Evolutionary conservation across 2,329 filamentous ascomycete species (phyloP).

Genomic region (Alternaria viburni): DNA sequence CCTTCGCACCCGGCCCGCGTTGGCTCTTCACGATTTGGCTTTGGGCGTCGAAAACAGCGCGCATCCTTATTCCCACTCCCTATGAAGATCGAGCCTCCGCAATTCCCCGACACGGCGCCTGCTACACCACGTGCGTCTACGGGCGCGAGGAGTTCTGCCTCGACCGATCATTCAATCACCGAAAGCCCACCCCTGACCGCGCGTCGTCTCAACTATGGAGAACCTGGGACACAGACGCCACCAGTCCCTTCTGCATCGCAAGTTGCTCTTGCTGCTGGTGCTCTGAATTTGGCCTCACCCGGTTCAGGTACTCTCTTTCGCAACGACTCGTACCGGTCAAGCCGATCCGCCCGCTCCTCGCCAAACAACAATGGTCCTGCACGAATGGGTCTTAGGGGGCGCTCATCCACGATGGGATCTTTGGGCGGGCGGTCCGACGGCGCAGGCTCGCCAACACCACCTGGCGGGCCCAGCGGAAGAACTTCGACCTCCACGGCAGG

Average conservation of each 20-base stretch:
- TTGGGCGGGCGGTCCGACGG: conserved; percentile 75
- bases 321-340: conserved; percentile 68
- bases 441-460: conserved; percentile 66
- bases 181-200: conserved; percentile 49
- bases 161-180: conserved; percentile 40
- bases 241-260: conserved; percentile 59
- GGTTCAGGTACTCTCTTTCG: conserved; percentile 58
- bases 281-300: conserved; percentile 55
- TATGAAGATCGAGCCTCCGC: conserved; percentile 65
- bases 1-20: conserved; percentile 63
- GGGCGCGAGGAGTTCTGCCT: conserved; percentile 45
- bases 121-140: conserved; percentile 55
- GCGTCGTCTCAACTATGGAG: conserved; percentile 34
- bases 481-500: conserved; percentile 85
- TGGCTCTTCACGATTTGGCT: conserved; percentile 72
- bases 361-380: conserved; percentile 64
- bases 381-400: conserved; percentile 68
- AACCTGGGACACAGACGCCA: conserved; percentile 40
- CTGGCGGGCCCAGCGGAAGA: conserved; percentile 56
- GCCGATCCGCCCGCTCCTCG: conserved; percentile 68
- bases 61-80: conserved; percentile 88
- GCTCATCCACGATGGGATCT: conserved; percentile 91
- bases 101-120: conserved; percentile 54
- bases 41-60: conserved; percentile 74
- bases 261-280: conserved; percentile 58